Percentiles rank a stretch among this genome's conserved stretches.
These are phyloP conservation scores for Elymus sibiricus DNA, from an alignment of 176 grass and related monocot genomes.

Conservation along the genomic window DNA sequence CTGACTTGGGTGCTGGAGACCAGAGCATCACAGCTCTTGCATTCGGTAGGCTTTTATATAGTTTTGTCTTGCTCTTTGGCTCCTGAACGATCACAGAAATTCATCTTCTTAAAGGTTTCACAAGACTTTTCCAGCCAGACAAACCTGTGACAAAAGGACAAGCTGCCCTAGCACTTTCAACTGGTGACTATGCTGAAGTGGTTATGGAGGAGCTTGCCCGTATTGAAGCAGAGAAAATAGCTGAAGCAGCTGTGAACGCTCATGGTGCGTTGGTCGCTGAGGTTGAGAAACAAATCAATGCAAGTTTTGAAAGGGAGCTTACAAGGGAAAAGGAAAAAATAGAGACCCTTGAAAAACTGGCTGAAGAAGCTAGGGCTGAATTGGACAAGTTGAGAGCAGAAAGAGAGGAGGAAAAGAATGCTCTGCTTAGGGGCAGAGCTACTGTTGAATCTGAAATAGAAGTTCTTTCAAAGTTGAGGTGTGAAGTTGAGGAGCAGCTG, in stretches of 20 bases:
- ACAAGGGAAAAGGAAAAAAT: conserved; percentile 69
- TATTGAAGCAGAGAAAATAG: conserved; percentile 89
- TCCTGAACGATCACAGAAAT: conserved; percentile 3
- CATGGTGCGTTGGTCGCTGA: conserved; percentile 79
- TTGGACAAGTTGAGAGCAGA: conserved; percentile 67
- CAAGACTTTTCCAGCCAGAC: conserved; percentile 86
- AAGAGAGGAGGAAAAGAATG: conserved; percentile 79
- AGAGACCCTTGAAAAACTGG: conserved; percentile 67
- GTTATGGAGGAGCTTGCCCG: conserved; percentile 83
- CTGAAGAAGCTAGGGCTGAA: conserved; percentile 69
- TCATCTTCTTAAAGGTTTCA: conserved; percentile 69
- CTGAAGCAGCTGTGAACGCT: conserved; percentile 88
- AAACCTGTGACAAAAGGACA: conserved; percentile 98
- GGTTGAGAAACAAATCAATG: conserved; percentile 87
- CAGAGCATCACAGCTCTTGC: conserved; percentile 93
- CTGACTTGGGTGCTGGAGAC: conserved; percentile 75
- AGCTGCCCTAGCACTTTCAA: conserved; percentile 77
- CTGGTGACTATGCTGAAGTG: conserved; percentile 75
- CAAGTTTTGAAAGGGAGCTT: conserved; percentile 73
- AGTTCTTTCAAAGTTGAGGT: conserved; percentile 66
- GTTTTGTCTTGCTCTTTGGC: background rate
- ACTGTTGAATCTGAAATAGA: conserved; percentile 95
- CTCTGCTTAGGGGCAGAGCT: conserved; percentile 59
- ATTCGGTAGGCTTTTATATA: conserved; percentile 63
- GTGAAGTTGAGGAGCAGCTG: conserved; percentile 83